Percentiles rank a stretch among this genome's conserved stretches.
phyloP scores from a whole-genome alignment of 2,329 filamentous ascomycete species.

The Aspergillus fumigatus region DNA sequence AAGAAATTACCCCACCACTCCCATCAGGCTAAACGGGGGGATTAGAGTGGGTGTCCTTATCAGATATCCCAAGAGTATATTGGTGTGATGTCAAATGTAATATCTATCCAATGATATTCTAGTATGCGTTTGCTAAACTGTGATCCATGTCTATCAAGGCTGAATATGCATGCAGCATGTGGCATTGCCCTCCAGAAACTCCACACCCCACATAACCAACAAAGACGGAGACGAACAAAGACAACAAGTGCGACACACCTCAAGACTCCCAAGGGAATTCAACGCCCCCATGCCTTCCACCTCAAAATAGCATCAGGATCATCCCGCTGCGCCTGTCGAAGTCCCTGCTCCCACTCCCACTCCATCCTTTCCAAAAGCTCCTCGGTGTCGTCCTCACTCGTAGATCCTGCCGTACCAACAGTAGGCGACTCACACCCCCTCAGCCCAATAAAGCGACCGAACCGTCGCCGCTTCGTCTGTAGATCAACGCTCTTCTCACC shows the following conservation, averaged over 20 bases:
- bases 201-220: slow-evolving; percentile 7
- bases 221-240: not conserved
- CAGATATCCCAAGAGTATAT: not conserved
- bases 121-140: not conserved
- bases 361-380: slow-evolving; percentile 21
- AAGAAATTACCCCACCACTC: not conserved
- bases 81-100: not conserved
- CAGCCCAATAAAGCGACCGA: slow-evolving; percentile 42
- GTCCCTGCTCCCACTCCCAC: slow-evolving; percentile 26
- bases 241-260: not conserved
- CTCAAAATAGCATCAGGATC: slow-evolving; percentile 13
- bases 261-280: not conserved
- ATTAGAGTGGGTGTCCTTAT: not conserved
- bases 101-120: not conserved
- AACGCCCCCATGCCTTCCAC: slow-evolving; percentile 13
- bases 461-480: slow-evolving; percentile 36
- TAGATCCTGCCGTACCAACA: not conserved
- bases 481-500: slow-evolving; percentile 23
- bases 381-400: slow-evolving; percentile 3
- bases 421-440: slow-evolving; percentile 31
- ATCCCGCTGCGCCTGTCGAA: slow-evolving; percentile 23
- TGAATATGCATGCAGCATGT: not conserved
- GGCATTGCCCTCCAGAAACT: not conserved
- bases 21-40: not conserved
- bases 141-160: not conserved